phyloP scores from a whole-genome alignment of 495 filamentous ascomycete genomes.

The Penicillium robsamsonii region DNA sequence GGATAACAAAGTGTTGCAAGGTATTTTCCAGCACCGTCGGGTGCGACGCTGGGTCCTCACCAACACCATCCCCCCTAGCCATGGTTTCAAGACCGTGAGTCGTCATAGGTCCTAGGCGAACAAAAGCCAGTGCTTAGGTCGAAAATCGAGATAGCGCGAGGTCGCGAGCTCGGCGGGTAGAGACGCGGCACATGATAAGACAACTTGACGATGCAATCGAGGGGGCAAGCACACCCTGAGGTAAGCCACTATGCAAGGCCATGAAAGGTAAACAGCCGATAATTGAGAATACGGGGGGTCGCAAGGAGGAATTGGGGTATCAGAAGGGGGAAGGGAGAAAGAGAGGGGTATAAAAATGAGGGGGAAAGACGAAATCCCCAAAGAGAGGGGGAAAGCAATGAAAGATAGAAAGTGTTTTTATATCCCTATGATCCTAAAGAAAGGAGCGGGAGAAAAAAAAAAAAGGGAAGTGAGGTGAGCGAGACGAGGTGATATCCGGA shows the following conservation, averaged over 20 bases:
- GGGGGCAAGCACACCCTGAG: conserved; percentile 30
- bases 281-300: conserved; percentile 23
- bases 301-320: conserved; percentile 23
- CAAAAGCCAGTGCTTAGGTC: conserved; percentile 11
- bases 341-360: conserved; percentile 15
- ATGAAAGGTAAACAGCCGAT: conserved; percentile 29
- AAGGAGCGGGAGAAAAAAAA: conserved; percentile 10
- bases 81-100: conserved; percentile 18
- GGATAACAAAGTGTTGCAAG: conserved; percentile 25
- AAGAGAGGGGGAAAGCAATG: conserved; percentile 7
- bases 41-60: conserved; percentile 15
- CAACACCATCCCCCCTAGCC: conserved; percentile 13
- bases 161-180: conserved; percentile 34
- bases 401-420: background rate
- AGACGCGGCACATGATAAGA: conserved; percentile 41
- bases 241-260: conserved; percentile 36
- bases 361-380: conserved; percentile 6
- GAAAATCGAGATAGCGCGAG: conserved; percentile 30
- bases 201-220: conserved; percentile 22
- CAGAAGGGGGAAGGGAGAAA: conserved; percentile 21
- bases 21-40: conserved; percentile 32
- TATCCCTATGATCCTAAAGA: background rate
- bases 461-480: conserved; percentile 6
- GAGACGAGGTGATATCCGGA: conserved; percentile 17
- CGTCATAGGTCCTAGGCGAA: conserved; percentile 16